These are phyloP conservation scores for Rubroshorea leprosula DNA, from an alignment of 345 rosid species.

Conservation along the genomic window DNA sequence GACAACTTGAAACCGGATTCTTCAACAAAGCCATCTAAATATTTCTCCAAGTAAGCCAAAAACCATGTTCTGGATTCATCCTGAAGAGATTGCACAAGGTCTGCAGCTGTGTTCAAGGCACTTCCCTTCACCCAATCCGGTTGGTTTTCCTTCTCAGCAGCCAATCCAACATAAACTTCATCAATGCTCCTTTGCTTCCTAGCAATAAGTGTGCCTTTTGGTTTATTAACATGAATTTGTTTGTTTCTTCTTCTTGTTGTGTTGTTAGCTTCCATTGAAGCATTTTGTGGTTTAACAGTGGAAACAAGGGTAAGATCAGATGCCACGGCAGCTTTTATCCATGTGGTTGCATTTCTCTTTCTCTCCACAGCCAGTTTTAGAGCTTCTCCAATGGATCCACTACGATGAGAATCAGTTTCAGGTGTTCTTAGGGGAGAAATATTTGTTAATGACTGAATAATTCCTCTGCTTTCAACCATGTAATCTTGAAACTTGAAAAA, in stretches of 20 bases:
- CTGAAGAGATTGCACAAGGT: slow-evolving; percentile 38
- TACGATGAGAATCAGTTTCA: slow-evolving; percentile 12
- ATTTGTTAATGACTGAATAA: slow-evolving; percentile 34
- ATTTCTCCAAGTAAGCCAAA: slow-evolving; percentile 46
- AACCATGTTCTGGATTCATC: slow-evolving; percentile 46
- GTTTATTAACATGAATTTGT: slow-evolving; percentile 8
- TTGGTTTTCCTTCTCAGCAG: slow-evolving; percentile 16
- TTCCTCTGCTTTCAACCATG: slow-evolving; percentile 35
- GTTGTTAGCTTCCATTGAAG: not conserved
- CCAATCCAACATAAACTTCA: slow-evolving; percentile 17
- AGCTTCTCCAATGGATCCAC: slow-evolving; percentile 18
- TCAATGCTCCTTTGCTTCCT: slow-evolving; percentile 20
- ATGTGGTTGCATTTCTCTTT: slow-evolving; percentile 40
- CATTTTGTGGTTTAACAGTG: slow-evolving; percentile 1
- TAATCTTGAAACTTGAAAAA: slow-evolving; percentile 55
- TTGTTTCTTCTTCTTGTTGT: slow-evolving; percentile 8
- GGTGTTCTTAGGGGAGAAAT: slow-evolving; percentile 13
- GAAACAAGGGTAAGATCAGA: slow-evolving; percentile 42
- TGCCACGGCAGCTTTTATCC: slow-evolving; percentile 59
- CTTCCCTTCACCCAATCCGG: slow-evolving; percentile 31
- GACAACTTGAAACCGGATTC: slow-evolving; percentile 23
- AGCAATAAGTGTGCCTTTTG: slow-evolving; percentile 14
- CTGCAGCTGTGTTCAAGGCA: slow-evolving; percentile 21
- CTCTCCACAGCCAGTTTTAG: slow-evolving; percentile 35
- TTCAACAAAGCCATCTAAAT: slow-evolving; percentile 38